phyloP scores from a whole-genome alignment of 352 stramenopile species.

The Aphanomyces euteiches region DNA sequence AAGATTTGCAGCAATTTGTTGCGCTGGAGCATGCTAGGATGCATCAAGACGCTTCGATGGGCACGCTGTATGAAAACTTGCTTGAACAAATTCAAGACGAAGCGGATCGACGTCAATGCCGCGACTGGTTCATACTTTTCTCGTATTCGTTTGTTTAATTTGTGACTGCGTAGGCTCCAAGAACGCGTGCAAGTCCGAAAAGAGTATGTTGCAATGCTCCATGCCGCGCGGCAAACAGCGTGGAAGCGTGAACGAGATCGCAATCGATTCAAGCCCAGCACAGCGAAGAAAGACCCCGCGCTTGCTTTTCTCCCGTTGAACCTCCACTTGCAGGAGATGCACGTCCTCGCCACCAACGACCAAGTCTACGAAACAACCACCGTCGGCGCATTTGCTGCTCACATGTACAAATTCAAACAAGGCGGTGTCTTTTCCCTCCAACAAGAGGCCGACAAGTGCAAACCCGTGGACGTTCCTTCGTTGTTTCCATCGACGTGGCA shows the following conservation, averaged over 20 bases:
- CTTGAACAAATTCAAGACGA: slow-evolving; percentile 87
- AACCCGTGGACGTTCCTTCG: not conserved
- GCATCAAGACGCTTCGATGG: slow-evolving; percentile 71
- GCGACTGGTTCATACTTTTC: slow-evolving; percentile 65
- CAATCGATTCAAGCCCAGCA: not conserved
- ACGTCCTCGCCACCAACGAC: slow-evolving; percentile 54
- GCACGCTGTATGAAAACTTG: slow-evolving; percentile 84
- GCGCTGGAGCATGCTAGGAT: slow-evolving; percentile 57
- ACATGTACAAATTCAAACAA: slow-evolving; percentile 88
- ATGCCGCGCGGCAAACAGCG: slow-evolving; percentile 58
- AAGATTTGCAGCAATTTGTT: slow-evolving; percentile 69
- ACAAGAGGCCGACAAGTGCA: slow-evolving; percentile 9
- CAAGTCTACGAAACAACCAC: slow-evolving; percentile 82
- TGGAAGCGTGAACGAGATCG: slow-evolving; percentile 49
- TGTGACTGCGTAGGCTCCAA: not conserved
- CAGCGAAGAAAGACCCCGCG: not conserved
- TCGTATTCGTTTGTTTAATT: not conserved
- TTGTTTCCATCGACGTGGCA: slow-evolving; percentile 25
- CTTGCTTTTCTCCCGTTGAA: slow-evolving; percentile 39
- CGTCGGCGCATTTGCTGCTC: slow-evolving; percentile 78
- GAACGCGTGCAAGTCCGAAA: slow-evolving; percentile 51
- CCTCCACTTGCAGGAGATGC: slow-evolving; percentile 84
- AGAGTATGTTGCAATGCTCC: slow-evolving; percentile 68
- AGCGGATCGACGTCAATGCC: slow-evolving; percentile 72
- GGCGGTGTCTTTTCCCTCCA: slow-evolving; percentile 53